phyloP scores from a whole-genome alignment of 73 alveolate species.

The Uronychia binucleata region DNA sequence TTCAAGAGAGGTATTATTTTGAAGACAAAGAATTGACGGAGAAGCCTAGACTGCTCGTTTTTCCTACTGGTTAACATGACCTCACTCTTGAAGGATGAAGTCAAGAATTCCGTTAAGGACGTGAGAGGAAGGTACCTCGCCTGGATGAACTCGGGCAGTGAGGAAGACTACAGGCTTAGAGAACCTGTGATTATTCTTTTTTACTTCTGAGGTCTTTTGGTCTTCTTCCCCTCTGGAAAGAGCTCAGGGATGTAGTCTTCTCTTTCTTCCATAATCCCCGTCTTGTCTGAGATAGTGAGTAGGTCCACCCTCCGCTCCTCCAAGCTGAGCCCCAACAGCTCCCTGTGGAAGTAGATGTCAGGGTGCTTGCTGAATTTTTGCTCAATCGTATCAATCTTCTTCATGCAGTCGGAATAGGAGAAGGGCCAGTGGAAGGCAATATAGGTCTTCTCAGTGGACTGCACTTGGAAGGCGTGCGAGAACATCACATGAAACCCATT shows the following conservation, averaged over 20 bases:
- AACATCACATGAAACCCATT: background rate
- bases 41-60: constrained; percentile 35
- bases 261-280: constrained; percentile 30
- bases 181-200: constrained; percentile 23
- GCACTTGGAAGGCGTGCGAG: background rate
- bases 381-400: background rate
- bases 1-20: constrained; percentile 90
- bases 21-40: constrained; percentile 88
- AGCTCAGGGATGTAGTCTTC: constrained; percentile 35
- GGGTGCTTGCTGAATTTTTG: background rate
- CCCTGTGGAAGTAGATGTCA: constrained; percentile 40
- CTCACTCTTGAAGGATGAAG: constrained; percentile 66
- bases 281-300: constrained; percentile 41
- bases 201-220: constrained; percentile 13
- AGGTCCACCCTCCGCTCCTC: constrained; percentile 51
- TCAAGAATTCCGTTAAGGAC: constrained; percentile 89
- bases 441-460: background rate
- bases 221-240: constrained; percentile 25
- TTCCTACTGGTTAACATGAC: constrained; percentile 3
- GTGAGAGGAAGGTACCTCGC: constrained; percentile 93
- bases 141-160: constrained; percentile 98
- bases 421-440: background rate
- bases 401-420: background rate
- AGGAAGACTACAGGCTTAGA: constrained; percentile 75
- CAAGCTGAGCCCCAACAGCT: constrained; percentile 25